Evolutionary conservation across 176 grass and related monocot species (phyloP).

Genomic region (Oryza australiensis): DNA sequence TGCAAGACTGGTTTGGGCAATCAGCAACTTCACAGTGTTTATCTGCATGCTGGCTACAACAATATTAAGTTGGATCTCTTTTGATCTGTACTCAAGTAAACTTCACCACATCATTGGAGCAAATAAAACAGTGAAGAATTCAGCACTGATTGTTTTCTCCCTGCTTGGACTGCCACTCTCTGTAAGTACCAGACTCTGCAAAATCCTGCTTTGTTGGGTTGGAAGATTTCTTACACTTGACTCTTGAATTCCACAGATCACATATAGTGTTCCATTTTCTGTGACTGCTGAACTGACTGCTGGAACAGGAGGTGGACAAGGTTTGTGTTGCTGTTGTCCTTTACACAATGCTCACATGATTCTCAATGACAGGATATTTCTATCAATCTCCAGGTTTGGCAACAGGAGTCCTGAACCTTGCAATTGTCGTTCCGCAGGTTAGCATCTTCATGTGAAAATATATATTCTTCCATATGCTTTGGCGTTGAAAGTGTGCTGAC

Average conservation of each 20-base stretch:
- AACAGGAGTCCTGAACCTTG: slow-evolving; percentile 93
- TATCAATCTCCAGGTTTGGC: slow-evolving; percentile 69
- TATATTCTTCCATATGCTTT: neutral
- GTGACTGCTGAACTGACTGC: slow-evolving; percentile 89
- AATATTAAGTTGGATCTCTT: slow-evolving; percentile 72
- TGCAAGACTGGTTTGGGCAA: slow-evolving; percentile 88
- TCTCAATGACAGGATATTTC: neutral
- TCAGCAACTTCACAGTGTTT: slow-evolving; percentile 95
- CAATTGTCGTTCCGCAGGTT: slow-evolving; percentile 94
- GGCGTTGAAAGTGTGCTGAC: neutral
- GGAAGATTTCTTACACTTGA: slow-evolving; percentile 27
- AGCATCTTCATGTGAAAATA: neutral
- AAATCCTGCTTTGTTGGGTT: neutral
- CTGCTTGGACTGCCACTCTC: slow-evolving; percentile 93
- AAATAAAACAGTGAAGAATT: slow-evolving; percentile 60
- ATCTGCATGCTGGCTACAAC: slow-evolving; percentile 87
- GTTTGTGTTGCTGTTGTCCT: slow-evolving; percentile 38
- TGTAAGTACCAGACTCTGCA: slow-evolving; percentile 43
- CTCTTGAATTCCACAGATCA: slow-evolving; percentile 54
- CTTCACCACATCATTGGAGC: slow-evolving; percentile 79
- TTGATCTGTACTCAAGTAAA: slow-evolving; percentile 46
- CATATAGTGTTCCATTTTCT: slow-evolving; percentile 94
- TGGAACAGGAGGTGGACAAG: slow-evolving; percentile 91
- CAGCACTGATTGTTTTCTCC: slow-evolving; percentile 80
- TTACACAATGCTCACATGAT: neutral